Evolutionary conservation across 805 yeast genomes (phyloP).

Genomic region (Candida broadrunensis): DNA sequence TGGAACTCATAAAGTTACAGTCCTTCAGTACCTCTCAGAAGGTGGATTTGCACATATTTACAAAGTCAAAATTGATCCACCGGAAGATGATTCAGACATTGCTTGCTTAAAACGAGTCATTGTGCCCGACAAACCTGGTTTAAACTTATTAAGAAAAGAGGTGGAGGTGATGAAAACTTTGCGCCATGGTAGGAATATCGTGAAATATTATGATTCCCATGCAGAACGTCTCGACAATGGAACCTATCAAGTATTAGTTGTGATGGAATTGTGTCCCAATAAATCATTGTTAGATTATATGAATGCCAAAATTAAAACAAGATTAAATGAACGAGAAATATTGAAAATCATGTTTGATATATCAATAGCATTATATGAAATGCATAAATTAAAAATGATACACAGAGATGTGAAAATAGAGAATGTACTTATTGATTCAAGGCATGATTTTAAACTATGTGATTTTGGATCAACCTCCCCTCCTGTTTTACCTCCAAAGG

Average conservation of each 20-base stretch:
- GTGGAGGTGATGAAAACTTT: slow-evolving; percentile 77
- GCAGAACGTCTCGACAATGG: slow-evolving; percentile 57
- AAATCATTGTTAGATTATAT: slow-evolving; percentile 84
- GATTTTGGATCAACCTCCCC: slow-evolving; percentile 91
- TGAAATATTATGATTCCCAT: slow-evolving; percentile 70
- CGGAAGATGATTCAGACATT: slow-evolving; percentile 40
- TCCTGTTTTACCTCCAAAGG: slow-evolving; percentile 67
- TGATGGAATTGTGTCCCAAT: slow-evolving; percentile 93
- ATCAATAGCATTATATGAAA: slow-evolving; percentile 71
- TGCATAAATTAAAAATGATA: slow-evolving; percentile 78
- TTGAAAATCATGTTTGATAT: slow-evolving; percentile 82
- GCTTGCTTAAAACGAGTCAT: slow-evolving; percentile 75
- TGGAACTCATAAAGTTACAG: slow-evolving; percentile 37
- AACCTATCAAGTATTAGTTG: slow-evolving; percentile 77
- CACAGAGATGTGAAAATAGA: slow-evolving; percentile 95
- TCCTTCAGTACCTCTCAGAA: slow-evolving; percentile 36
- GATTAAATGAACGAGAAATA: slow-evolving; percentile 73
- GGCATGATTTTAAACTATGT: slow-evolving; percentile 73
- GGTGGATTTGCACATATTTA: slow-evolving; percentile 85
- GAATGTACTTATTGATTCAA: slow-evolving; percentile 77
- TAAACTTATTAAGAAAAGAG: slow-evolving; percentile 64
- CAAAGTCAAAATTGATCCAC: slow-evolving; percentile 54
- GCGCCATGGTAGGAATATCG: slow-evolving; percentile 55
- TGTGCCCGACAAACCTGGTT: slow-evolving; percentile 67
- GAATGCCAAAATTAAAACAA: slow-evolving; percentile 81